Evolutionary conservation across 1,284 basidiomycete species (phyloP).

Genomic region (Boletus smithii): DNA sequence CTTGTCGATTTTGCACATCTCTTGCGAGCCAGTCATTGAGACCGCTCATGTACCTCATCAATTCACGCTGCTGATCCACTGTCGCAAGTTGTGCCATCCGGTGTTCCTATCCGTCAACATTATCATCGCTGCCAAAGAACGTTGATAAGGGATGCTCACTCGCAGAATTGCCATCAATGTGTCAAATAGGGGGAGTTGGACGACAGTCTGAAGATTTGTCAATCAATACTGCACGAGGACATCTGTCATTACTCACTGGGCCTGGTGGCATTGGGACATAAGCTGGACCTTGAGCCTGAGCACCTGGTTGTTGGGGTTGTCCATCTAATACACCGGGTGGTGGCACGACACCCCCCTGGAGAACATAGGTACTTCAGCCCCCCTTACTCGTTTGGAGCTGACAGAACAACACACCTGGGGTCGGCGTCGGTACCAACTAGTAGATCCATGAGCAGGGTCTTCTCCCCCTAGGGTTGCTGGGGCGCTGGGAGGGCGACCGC

Average conservation of each 20-base stretch:
- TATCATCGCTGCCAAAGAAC: conserved; percentile 1
- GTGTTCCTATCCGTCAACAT: conserved; percentile 54
- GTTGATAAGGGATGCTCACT: conserved; percentile 36
- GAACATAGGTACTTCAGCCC: conserved; percentile 2
- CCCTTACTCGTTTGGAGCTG: not conserved
- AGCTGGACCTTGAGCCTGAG: conserved; percentile 18
- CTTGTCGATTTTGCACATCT: conserved; percentile 71
- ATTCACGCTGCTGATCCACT: conserved; percentile 70
- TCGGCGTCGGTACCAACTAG: conserved; percentile 27
- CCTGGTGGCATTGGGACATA: conserved; percentile 34
- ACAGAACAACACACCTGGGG: conserved; percentile 16
- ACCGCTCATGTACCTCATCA: conserved; percentile 70
- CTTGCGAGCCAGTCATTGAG: conserved; percentile 72
- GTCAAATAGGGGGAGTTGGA: conserved; percentile 58
- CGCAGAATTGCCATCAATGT: conserved; percentile 59
- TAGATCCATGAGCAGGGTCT: conserved; percentile 12
- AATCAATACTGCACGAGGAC: conserved; percentile 8
- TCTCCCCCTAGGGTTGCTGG: conserved; percentile 20
- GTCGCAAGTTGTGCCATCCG: conserved; percentile 67
- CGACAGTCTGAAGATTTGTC: conserved; percentile 42
- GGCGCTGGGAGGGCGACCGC: conserved; percentile 24
- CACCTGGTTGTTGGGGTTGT: conserved; percentile 14
- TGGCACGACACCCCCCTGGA: conserved; percentile 25
- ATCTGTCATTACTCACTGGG: conserved; percentile 26
- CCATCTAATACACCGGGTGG: conserved; percentile 26